Conservation (phyloP, 1,139 yeast genomes). For the Candida buenavistaensis region DNA sequence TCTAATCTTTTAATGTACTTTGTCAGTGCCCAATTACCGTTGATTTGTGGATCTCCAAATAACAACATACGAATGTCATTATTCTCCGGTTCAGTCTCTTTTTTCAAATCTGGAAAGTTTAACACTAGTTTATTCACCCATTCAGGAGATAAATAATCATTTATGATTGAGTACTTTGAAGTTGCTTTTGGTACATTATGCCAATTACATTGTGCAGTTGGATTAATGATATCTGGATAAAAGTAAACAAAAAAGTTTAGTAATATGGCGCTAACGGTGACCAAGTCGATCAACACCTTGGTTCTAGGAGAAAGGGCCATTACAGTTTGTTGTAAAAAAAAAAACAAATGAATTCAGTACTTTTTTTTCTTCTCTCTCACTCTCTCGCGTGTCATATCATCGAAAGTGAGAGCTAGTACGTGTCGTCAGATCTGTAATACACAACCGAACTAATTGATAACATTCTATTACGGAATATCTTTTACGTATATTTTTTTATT, state of each 20-base stretch:
- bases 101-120: constrained; percentile 28
- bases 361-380: background rate
- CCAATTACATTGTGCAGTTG: constrained; percentile 62
- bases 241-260: constrained; percentile 54
- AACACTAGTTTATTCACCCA: constrained; percentile 25
- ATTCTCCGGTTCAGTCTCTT: background rate
- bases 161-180: constrained; percentile 20
- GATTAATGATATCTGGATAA: constrained; percentile 63
- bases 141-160: constrained; percentile 21
- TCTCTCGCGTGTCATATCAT: background rate
- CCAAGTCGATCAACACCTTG: constrained; percentile 11
- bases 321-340: background rate
- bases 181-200: constrained; percentile 11
- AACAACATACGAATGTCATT: constrained; percentile 66
- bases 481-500: background rate
- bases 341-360: background rate
- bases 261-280: constrained; percentile 12
- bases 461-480: background rate
- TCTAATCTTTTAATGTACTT: constrained; percentile 77
- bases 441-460: too few species aligned
- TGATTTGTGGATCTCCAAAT: constrained; percentile 95
- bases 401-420: too few species aligned
- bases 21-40: constrained; percentile 76
- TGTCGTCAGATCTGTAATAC: too few species aligned
- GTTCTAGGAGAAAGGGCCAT: constrained; percentile 10